Percentiles rank a stretch among this genome's conserved stretches.
Evolutionary conservation across 2,329 filamentous ascomycete genomes (phyloP).

Genomic region (Pseudocercospora musae): DNA sequence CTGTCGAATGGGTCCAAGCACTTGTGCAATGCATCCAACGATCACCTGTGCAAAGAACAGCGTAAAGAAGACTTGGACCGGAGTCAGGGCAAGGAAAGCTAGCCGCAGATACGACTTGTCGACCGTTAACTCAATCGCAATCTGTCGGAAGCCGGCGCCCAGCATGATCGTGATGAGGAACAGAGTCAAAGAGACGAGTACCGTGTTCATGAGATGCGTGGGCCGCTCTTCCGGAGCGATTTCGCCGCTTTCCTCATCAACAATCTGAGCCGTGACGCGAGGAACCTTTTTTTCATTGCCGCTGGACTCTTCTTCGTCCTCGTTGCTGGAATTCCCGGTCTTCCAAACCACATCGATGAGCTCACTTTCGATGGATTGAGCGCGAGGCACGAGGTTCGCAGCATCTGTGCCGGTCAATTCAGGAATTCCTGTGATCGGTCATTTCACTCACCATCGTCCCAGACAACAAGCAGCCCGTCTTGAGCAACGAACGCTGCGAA

Average conservation of each 20-base stretch:
- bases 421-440: not conserved
- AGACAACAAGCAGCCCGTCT: constrained; percentile 69
- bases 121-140: constrained; percentile 65
- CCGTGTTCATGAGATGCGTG: constrained; percentile 66
- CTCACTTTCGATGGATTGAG: constrained; percentile 69
- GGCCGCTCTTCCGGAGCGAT: constrained; percentile 62
- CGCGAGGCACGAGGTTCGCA: constrained; percentile 65
- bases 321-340: constrained; percentile 50
- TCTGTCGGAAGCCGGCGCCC: constrained; percentile 66
- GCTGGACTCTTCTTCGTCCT: constrained; percentile 51
- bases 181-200: constrained; percentile 65
- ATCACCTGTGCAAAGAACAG: constrained; percentile 79
- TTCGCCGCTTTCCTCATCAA: constrained; percentile 71
- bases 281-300: constrained; percentile 47
- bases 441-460: constrained; percentile 61
- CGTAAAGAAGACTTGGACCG: constrained; percentile 74
- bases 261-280: constrained; percentile 51
- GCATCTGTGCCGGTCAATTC: constrained; percentile 44
- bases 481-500: constrained; percentile 75
- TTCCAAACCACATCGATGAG: constrained; percentile 77
- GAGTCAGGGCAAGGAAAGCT: constrained; percentile 62
- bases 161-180: constrained; percentile 63
- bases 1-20: constrained; percentile 71
- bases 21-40: constrained; percentile 69
- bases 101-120: constrained; percentile 63